phyloP scores from a whole-genome alignment of 1,284 basidiomycete genomes.

The Ustilago crameri region DNA sequence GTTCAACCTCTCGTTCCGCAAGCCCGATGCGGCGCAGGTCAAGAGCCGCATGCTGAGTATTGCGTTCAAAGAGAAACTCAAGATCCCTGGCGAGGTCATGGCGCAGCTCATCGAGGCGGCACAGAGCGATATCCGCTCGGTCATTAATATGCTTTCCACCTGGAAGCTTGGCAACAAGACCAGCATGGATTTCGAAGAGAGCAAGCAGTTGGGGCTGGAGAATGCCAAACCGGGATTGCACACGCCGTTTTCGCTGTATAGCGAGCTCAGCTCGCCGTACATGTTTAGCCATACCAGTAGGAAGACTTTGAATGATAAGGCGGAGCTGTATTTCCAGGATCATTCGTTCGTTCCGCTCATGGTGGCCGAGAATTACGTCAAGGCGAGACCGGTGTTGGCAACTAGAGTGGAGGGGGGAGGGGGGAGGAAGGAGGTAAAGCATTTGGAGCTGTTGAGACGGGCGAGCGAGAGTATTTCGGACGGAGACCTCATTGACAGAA shows the following conservation, averaged over 20 bases:
- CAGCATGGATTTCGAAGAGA: conserved; percentile 73
- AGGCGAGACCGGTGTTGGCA: conserved; percentile 69
- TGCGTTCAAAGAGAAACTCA: conserved; percentile 76
- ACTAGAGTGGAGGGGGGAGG: conserved; percentile 69
- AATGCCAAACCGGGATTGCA: conserved; percentile 82
- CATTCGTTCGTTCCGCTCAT: conserved; percentile 92
- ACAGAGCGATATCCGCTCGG: conserved; percentile 94
- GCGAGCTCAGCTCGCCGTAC: conserved; percentile 84
- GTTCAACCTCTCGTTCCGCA: conserved; percentile 74
- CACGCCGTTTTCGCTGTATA: conserved; percentile 74
- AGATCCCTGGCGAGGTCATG: conserved; percentile 86
- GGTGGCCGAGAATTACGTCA: conserved; percentile 78
- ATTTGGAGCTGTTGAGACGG: conserved; percentile 78
- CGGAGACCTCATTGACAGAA: conserved; percentile 89
- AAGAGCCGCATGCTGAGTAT: conserved; percentile 79
- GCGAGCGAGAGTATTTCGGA: conserved; percentile 93
- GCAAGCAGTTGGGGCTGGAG: conserved; percentile 80
- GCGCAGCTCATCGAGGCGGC: conserved; percentile 89
- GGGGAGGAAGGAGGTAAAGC: conserved; percentile 71
- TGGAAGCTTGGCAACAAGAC: conserved; percentile 74
- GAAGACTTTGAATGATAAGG: conserved; percentile 87
- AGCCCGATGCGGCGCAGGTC: conserved; percentile 55
- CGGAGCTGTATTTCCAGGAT: conserved; percentile 97
- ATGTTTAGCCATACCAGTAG: conserved; percentile 84
- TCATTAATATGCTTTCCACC: conserved; percentile 97